Evolutionary conservation across 768 basidiomycete genomes (phyloP).

Genomic region (Termitomyces titanicus): DNA sequence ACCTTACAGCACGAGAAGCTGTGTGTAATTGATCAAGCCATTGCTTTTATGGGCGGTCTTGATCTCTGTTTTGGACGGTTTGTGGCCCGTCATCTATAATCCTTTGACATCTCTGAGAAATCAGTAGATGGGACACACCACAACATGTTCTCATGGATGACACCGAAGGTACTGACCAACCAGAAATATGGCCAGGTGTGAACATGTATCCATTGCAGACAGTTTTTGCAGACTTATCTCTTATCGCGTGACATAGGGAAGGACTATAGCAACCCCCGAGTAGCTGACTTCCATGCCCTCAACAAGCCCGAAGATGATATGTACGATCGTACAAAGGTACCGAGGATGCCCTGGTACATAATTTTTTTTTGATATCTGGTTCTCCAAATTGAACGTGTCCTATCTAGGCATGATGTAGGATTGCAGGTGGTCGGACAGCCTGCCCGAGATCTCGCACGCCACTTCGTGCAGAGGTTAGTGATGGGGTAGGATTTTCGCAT

Average conservation of each 20-base stretch:
- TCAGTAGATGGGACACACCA: constrained; percentile 86
- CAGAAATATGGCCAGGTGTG: constrained; percentile 86
- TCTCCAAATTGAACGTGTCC: background rate
- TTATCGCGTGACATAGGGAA: constrained; percentile 53
- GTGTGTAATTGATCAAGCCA: constrained; percentile 95
- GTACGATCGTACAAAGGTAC: constrained; percentile 86
- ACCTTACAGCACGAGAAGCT: constrained; percentile 85
- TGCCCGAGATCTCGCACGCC: constrained; percentile 88
- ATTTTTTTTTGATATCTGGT: background rate
- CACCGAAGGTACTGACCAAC: constrained; percentile 53
- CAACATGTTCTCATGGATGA: constrained; percentile 92
- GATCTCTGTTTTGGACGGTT: constrained; percentile 91
- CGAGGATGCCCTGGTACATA: constrained; percentile 91
- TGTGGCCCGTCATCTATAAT: constrained; percentile 1
- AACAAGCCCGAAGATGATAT: constrained; percentile 92
- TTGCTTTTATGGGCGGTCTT: constrained; percentile 97
- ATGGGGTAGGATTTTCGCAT: constrained; percentile 13
- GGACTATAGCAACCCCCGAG: constrained; percentile 90
- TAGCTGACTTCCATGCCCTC: constrained; percentile 81
- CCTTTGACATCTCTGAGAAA: background rate
- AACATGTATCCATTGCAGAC: constrained; percentile 3
- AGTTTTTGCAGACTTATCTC: background rate
- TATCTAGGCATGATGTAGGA: constrained; percentile 87
- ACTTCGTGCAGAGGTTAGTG: constrained; percentile 85
- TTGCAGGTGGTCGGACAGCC: constrained; percentile 97